Percentiles rank a stretch among this genome's conserved stretches.
Conservation (phyloP, 306 rosid species). For the Quercus rubra region DNA sequence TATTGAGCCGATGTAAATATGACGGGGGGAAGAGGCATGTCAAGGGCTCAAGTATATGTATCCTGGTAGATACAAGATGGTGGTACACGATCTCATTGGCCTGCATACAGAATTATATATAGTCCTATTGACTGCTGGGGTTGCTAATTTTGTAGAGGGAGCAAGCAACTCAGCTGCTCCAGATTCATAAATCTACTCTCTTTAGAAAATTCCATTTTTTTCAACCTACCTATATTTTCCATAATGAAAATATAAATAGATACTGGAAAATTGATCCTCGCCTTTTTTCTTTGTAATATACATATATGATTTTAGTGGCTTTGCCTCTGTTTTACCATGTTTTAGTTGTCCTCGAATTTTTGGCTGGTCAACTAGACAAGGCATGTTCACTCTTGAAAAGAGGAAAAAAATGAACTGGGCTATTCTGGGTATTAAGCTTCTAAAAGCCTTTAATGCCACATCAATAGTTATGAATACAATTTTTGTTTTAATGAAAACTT, state of each 20-base stretch:
- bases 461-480: too few relatives aligned
- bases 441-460: too few relatives aligned
- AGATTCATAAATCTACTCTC: slow-evolving; percentile 7
- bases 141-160: slow-evolving; percentile 54
- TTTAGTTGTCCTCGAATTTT: background rate
- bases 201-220: background rate
- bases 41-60: background rate
- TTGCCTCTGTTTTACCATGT: background rate
- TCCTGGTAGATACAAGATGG: background rate
- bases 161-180: slow-evolving; percentile 75
- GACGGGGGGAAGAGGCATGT: background rate
- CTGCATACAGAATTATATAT: background rate
- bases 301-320: background rate
- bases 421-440: too few relatives aligned
- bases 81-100: background rate
- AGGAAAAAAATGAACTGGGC: background rate
- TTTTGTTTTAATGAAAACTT: too few relatives aligned
- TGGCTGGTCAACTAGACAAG: background rate
- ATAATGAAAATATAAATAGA: slow-evolving; percentile 2
- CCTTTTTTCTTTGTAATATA: background rate
- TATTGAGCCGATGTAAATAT: slow-evolving; percentile 46
- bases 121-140: background rate
- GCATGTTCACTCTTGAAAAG: background rate
- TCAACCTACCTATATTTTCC: background rate
- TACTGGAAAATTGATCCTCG: background rate